phyloP scores from a whole-genome alignment of 2,329 filamentous ascomycete species.

The Graphilbum sp. region DNA sequence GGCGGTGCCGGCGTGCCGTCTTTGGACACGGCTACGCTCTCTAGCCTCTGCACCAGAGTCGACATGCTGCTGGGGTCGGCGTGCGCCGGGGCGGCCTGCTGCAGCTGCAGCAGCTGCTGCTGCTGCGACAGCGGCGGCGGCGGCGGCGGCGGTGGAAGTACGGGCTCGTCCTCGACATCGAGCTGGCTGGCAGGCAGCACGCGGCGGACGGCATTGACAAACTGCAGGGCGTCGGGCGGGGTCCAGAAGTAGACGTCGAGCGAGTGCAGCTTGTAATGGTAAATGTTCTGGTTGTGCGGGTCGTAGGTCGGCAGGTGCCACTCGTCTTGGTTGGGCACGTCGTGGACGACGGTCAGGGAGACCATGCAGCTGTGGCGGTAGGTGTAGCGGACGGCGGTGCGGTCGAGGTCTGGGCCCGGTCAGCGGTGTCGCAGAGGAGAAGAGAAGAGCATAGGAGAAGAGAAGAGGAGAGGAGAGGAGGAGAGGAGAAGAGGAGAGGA shows the following conservation, averaged over 20 bases:
- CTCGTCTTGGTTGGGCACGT: constrained; percentile 34
- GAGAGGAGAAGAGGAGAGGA: neutral
- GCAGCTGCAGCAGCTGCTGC: constrained; percentile 14
- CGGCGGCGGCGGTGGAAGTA: constrained; percentile 22
- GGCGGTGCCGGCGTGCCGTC: constrained; percentile 32
- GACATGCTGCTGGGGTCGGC: constrained; percentile 36
- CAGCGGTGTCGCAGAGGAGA: neutral
- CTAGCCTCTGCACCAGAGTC: constrained; percentile 56
- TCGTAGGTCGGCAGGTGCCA: constrained; percentile 66
- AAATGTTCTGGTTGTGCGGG: constrained; percentile 57
- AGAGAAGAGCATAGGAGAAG: neutral
- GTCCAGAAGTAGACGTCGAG: constrained; percentile 72
- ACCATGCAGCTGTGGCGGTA: constrained; percentile 60
- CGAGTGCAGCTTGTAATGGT: constrained; percentile 62
- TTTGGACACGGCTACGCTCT: constrained; percentile 33
- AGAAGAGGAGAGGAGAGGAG: neutral
- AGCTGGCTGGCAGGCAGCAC: constrained; percentile 46
- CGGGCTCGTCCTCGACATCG: constrained; percentile 49
- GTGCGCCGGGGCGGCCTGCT: too few species aligned
- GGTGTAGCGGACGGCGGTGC: constrained; percentile 48
- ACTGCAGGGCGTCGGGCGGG: constrained; percentile 51
- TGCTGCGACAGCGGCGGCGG: constrained; percentile 10
- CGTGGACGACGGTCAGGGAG: constrained; percentile 47
- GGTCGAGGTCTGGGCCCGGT: constrained; percentile 40
- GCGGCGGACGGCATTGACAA: constrained; percentile 50